Evolutionary conservation across 2,329 filamentous ascomycete genomes (phyloP).

Genomic region (Colletotrichum tropicale): DNA sequence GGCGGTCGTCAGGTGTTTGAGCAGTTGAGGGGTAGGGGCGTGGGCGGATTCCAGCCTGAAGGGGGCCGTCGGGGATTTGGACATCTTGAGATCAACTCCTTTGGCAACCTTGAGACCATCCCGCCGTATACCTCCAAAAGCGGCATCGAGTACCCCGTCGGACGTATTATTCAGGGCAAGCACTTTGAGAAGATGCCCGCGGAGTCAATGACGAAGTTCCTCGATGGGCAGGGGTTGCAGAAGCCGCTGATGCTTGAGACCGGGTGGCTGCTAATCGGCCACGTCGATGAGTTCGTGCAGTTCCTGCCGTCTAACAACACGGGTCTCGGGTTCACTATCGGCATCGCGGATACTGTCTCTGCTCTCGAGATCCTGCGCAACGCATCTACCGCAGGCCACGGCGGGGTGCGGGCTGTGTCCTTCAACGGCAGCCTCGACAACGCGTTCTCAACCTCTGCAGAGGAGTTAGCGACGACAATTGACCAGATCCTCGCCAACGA

Average conservation of each 20-base stretch:
- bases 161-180: neutral
- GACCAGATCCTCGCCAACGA: constrained; percentile 12
- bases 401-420: neutral
- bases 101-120: constrained; percentile 42
- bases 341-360: constrained; percentile 23
- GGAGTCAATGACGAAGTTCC: constrained; percentile 30
- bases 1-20: constrained; percentile 37
- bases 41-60: constrained; percentile 34
- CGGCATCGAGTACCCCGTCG: neutral
- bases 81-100: constrained; percentile 35
- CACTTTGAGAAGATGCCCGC: constrained; percentile 24
- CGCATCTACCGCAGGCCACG: constrained; percentile 26
- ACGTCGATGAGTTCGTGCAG: constrained; percentile 39
- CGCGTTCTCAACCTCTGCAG: neutral
- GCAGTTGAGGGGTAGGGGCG: constrained; percentile 29
- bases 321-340: constrained; percentile 24
- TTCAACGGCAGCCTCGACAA: neutral
- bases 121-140: constrained; percentile 29
- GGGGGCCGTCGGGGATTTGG: constrained; percentile 26
- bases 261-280: constrained; percentile 33
- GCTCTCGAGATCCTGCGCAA: constrained; percentile 28
- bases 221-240: constrained; percentile 38
- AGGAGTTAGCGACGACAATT: constrained; percentile 8
- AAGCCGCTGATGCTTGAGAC: constrained; percentile 37
- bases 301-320: constrained; percentile 27